phyloP scores from a whole-genome alignment of 768 basidiomycete species.

The Cystobasidium onofrii region DNA sequence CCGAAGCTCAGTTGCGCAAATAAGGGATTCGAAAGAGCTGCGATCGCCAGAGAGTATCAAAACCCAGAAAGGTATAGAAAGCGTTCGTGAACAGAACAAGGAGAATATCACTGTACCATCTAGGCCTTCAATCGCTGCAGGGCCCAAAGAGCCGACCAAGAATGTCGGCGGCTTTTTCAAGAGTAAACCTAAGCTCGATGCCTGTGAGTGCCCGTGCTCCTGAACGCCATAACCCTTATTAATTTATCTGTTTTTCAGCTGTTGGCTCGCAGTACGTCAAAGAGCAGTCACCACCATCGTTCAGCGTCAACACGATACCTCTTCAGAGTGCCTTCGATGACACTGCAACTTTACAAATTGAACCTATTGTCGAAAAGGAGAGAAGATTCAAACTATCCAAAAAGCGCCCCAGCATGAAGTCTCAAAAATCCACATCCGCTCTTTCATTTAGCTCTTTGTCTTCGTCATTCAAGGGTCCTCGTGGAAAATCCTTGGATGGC shows the following conservation, averaged over 20 bases:
- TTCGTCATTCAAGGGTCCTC: constrained; percentile 7
- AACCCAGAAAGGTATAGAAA: background rate
- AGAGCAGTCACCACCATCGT: background rate
- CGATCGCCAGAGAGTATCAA: constrained; percentile 15
- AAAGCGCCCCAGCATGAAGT: constrained; percentile 6
- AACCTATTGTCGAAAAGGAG: background rate
- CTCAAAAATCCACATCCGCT: constrained; percentile 15
- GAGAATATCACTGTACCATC: background rate
- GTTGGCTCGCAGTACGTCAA: background rate
- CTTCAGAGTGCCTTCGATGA: background rate
- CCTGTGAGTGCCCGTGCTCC: background rate
- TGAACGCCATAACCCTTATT: too few species aligned
- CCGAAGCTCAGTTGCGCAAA: background rate
- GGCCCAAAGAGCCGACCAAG: background rate
- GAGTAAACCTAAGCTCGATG: background rate
- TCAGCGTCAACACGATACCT: background rate
- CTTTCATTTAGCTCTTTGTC: constrained; percentile 18
- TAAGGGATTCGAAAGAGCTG: constrained; percentile 23
- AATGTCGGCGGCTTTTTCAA: background rate
- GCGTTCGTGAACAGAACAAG: background rate
- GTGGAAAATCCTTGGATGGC: constrained; percentile 7
- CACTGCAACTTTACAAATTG: background rate
- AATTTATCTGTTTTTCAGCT: background rate
- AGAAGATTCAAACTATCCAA: constrained; percentile 13
- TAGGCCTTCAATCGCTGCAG: background rate